phyloP scores from a whole-genome alignment of 2,329 filamentous ascomycete genomes.

The Phoma sp. region DNA sequence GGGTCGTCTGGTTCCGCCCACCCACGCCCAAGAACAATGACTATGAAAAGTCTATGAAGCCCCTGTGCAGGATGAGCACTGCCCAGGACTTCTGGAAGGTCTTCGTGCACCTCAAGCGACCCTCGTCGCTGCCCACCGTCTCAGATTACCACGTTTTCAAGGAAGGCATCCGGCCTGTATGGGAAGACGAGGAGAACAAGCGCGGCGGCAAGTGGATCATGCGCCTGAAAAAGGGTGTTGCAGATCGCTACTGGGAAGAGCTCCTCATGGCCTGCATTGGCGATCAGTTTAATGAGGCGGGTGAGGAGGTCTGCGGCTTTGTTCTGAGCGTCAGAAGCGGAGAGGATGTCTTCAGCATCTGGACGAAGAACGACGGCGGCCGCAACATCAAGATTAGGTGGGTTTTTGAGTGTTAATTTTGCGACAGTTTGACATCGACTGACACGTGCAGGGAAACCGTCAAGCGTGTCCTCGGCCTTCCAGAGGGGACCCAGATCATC shows the following conservation, averaged over 20 bases:
- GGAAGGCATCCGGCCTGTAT: slow-evolving; percentile 93
- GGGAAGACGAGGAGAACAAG: slow-evolving; percentile 98
- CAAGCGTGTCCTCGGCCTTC: slow-evolving; percentile 86
- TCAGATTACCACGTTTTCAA: slow-evolving; percentile 99
- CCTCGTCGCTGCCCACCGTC: slow-evolving; percentile 84
- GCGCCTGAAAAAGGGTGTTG: slow-evolving; percentile 94
- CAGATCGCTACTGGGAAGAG: slow-evolving; percentile 97
- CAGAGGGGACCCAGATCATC: slow-evolving; percentile 85
- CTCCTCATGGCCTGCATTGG: slow-evolving; percentile 88
- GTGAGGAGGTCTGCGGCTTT: slow-evolving; percentile 92
- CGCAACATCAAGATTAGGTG: slow-evolving; percentile 96
- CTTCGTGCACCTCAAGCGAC: slow-evolving; percentile 87
- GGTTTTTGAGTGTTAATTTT: slow-evolving; percentile 36
- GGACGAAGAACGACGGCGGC: slow-evolving; percentile 92
- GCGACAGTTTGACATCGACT: slow-evolving; percentile 17
- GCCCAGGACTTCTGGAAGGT: slow-evolving; percentile 91
- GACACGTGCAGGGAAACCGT: slow-evolving; percentile 76
- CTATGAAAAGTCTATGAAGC: slow-evolving; percentile 94
- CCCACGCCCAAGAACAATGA: slow-evolving; percentile 97
- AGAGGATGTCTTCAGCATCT: slow-evolving; percentile 97
- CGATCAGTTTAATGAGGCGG: slow-evolving; percentile 90
- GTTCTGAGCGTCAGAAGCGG: slow-evolving; percentile 94
- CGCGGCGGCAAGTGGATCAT: slow-evolving; percentile 98
- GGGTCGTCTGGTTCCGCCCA: slow-evolving; percentile 97
- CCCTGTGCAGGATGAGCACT: slow-evolving; percentile 80